phyloP scores from a whole-genome alignment of 139 green algal species.

The Chlamydomonas applanata region DNA sequence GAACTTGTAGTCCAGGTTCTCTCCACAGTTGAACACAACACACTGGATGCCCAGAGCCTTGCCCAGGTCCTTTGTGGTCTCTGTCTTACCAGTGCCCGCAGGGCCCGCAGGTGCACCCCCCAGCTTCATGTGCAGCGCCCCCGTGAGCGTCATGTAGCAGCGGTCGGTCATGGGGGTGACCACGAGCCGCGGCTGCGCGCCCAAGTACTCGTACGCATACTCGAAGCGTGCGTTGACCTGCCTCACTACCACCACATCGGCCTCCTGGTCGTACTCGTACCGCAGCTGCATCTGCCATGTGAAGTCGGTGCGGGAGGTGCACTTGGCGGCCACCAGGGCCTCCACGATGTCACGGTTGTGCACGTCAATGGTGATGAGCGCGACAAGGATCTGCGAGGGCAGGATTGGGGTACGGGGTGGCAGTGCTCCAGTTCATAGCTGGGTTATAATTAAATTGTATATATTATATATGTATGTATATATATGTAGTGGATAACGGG shows the following conservation, averaged over 20 bases:
- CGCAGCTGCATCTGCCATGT: slow-evolving; percentile 78
- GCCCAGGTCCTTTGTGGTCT: slow-evolving; percentile 77
- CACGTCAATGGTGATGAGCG: slow-evolving; percentile 81
- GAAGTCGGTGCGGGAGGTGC: slow-evolving; percentile 50
- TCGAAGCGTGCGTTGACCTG: slow-evolving; percentile 58
- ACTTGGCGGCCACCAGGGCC: slow-evolving; percentile 44
- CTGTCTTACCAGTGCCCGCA: slow-evolving; percentile 72
- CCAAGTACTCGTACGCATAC: slow-evolving; percentile 86
- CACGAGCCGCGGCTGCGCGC: slow-evolving; percentile 74
- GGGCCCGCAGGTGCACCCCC: slow-evolving; percentile 71
- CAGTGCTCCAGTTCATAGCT: too few species aligned
- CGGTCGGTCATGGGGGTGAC: slow-evolving; percentile 83
- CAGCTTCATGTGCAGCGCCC: slow-evolving; percentile 75
- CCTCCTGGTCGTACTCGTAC: slow-evolving; percentile 23
- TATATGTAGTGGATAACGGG: too few species aligned
- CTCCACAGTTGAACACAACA: slow-evolving; percentile 79
- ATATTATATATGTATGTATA: too few species aligned
- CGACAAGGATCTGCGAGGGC: slow-evolving; percentile 30
- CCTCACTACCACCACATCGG: slow-evolving; percentile 40
- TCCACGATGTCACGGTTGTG: slow-evolving; percentile 72
- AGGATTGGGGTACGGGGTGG: neutral
- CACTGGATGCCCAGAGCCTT: slow-evolving; percentile 72
- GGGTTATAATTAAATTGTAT: too few species aligned
- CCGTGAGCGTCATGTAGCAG: slow-evolving; percentile 84
- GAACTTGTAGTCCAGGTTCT: slow-evolving; percentile 41